Conservation (phyloP, 345 rosid species). For the Bruguiera sexangula region DNA sequence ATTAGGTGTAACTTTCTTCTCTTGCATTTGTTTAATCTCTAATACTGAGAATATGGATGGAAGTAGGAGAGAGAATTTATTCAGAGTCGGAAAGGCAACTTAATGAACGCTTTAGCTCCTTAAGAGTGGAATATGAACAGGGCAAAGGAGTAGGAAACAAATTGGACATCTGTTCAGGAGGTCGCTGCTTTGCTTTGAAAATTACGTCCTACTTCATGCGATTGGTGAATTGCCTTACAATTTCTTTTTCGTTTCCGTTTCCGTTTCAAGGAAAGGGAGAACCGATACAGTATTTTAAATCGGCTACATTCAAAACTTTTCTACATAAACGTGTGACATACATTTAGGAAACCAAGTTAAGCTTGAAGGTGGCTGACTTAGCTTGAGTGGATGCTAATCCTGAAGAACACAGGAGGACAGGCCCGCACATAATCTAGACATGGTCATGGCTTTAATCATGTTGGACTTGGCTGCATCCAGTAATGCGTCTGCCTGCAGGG, state of each 20-base stretch:
- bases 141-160: constrained; percentile 58
- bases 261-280: too few relatives aligned
- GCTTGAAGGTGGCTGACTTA: background rate
- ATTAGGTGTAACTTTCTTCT: background rate
- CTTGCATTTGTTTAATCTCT: background rate
- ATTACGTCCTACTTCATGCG: constrained; percentile 1
- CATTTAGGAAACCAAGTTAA: too few relatives aligned
- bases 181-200: constrained; percentile 29
- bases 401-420: constrained; percentile 3
- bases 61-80: constrained; percentile 81
- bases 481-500: constrained; percentile 71
- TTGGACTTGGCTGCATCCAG: constrained; percentile 96
- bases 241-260: constrained; percentile 17
- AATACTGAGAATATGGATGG: constrained; percentile 18
- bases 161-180: constrained; percentile 56
- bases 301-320: too few relatives aligned
- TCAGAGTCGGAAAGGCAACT: constrained; percentile 64
- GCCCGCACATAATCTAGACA: constrained; percentile 14
- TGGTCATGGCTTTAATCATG: constrained; percentile 26
- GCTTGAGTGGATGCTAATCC: background rate
- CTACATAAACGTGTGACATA: too few relatives aligned
- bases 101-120: constrained; percentile 56
- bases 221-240: constrained; percentile 16
- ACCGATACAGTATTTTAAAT: too few relatives aligned
- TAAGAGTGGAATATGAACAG: constrained; percentile 68